Evolutionary conservation across 1,284 basidiomycete genomes (phyloP).

Genomic region (Puccinia novopanici): DNA sequence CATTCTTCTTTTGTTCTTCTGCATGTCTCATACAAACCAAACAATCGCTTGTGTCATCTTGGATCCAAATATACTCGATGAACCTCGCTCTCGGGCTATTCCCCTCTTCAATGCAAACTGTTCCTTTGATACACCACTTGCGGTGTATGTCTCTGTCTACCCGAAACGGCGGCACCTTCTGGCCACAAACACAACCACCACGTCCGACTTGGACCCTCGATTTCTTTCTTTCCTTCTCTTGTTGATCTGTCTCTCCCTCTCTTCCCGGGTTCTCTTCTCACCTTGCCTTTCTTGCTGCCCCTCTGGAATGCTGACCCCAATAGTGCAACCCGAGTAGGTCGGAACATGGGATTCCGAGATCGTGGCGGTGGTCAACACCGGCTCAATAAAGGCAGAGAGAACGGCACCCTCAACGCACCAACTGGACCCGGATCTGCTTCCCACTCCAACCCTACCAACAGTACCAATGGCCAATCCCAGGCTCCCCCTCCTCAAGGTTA

Average conservation of each 20-base stretch:
- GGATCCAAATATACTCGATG: constrained; percentile 16
- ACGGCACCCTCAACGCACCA: constrained; percentile 35
- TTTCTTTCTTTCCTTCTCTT: not conserved
- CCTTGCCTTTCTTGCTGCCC: not conserved
- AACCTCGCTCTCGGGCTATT: constrained; percentile 3
- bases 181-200: not conserved
- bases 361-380: constrained; percentile 53
- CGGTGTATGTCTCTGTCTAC: not conserved
- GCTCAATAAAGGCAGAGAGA: constrained; percentile 17
- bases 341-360: constrained; percentile 62
- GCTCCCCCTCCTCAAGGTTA: constrained; percentile 78
- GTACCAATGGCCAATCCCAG: constrained; percentile 48
- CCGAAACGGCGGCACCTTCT: not conserved
- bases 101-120: not conserved
- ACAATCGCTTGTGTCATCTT: constrained; percentile 3
- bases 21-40: constrained; percentile 5
- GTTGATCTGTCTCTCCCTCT: not conserved
- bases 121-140: not conserved
- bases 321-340: constrained; percentile 50
- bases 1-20: constrained; percentile 1
- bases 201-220: not conserved
- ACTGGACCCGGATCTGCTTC: constrained; percentile 51
- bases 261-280: not conserved
- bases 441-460: constrained; percentile 59
- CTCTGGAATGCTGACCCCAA: constrained; percentile 31